These are phyloP conservation scores for Erodium trifolium DNA, from an alignment of 441 rosid species.

Conservation along the genomic window DNA sequence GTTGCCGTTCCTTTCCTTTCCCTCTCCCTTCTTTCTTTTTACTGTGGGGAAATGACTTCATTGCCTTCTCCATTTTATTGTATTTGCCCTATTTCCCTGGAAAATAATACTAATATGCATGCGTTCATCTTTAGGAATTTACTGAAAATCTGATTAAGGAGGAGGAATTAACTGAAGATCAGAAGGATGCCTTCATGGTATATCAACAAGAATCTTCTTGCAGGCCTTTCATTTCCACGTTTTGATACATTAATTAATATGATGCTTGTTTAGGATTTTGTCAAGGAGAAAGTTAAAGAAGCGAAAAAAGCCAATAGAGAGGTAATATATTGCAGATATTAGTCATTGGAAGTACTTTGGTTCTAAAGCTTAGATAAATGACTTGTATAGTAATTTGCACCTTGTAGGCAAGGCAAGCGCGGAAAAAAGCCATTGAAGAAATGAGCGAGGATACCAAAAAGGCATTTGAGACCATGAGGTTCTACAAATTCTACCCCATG, in stretches of 20 bases:
- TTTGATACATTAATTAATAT: background rate
- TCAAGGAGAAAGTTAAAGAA: constrained; percentile 71
- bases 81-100: background rate
- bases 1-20: no score
- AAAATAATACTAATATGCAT: constrained; percentile 13
- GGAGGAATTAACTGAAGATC: constrained; percentile 61
- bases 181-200: constrained; percentile 78
- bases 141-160: constrained; percentile 48
- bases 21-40: background rate
- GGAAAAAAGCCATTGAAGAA: constrained; percentile 49
- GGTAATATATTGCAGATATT: constrained; percentile 31
- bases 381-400: background rate
- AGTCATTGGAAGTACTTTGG: background rate
- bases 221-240: background rate
- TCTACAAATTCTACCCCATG: constrained; percentile 83
- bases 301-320: constrained; percentile 79
- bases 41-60: background rate
- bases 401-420: constrained; percentile 61
- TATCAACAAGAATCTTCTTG: constrained; percentile 8
- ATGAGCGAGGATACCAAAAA: constrained; percentile 59
- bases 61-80: background rate
- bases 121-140: constrained; percentile 47
- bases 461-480: constrained; percentile 52
- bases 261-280: constrained; percentile 48
- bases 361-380: background rate